Evolutionary conservation across 169 alveolate species (phyloP), one percentile per base, ranked within the genome.

Genomic region (Plasmodium adleri): DNA sequence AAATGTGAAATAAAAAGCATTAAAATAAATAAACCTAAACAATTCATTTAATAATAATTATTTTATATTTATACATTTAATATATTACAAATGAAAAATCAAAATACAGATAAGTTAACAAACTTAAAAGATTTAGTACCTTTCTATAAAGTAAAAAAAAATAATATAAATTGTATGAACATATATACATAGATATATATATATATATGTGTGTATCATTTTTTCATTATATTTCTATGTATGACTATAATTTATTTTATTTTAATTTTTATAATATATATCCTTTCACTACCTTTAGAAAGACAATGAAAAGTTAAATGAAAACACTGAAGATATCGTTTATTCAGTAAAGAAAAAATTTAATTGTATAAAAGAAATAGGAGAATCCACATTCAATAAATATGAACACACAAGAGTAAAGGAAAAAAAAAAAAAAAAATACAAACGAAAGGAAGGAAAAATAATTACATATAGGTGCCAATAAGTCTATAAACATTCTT

Each of bases 271-370:
- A 32, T 32, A 5, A 32, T 32, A 32, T 60, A 15, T 67, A 24
- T 39, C 39, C 9, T 63, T 49, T 28, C 45, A 13, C 56, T 68
- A 20, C 32, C 12, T 58, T 64, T 59, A 80, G 90, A 80, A 80
- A 56, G 90, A 80, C 72, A 80, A 80, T 80, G 90, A 80, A 80
- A 80, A 80, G 26, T 52, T 80, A 26, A 80, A 60, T 17, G 90
- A 80, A 67, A 80, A 80, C 32, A 80, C 90, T 13, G 90, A 80
- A 13, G 83, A 47, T 43, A 66, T 80, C 68, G 90, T 80, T 17
- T 80, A 80, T 17, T 80, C 90, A 4, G 90, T 80, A 6, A 80
- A 80, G 43, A 80, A 80, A 52, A 80, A 68, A 67, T 80, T 80
- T 45, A 80, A 80, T 50, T 49, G 28, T 20, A 80, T 80, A 17